These are phyloP conservation scores for Biscutella auriculata DNA, from an alignment of 441 rosid species.

Conservation along the genomic window DNA sequence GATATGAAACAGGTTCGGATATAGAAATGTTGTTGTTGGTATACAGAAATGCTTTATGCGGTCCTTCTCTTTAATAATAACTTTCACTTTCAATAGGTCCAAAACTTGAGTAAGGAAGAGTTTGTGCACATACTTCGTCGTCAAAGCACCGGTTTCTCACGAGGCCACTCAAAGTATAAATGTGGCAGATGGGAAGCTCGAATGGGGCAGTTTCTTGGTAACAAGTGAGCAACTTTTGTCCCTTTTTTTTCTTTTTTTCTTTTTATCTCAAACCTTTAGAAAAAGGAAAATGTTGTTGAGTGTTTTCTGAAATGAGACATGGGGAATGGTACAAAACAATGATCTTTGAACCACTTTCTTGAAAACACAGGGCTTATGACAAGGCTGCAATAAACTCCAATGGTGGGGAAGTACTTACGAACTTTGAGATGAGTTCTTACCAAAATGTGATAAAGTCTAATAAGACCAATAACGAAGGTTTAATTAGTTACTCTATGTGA, in stretches of 20 bases:
- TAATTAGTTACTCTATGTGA: too few species aligned
- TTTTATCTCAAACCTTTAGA: neutral
- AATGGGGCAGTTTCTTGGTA: slow-evolving; percentile 89
- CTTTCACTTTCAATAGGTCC: slow-evolving; percentile 34
- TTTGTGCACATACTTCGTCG: slow-evolving; percentile 87
- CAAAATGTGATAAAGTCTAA: slow-evolving; percentile 41
- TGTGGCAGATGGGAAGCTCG: slow-evolving; percentile 97
- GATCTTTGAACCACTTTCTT: slow-evolving; percentile 24
- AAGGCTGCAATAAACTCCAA: slow-evolving; percentile 74
- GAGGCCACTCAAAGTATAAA: slow-evolving; percentile 84
- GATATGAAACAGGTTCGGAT: slow-evolving; percentile 63
- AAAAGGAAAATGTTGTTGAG: too few species aligned
- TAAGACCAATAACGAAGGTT: slow-evolving; percentile 34
- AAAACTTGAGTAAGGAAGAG: slow-evolving; percentile 65
- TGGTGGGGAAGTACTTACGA: slow-evolving; percentile 59
- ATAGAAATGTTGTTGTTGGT: neutral
- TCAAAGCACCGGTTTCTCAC: slow-evolving; percentile 79
- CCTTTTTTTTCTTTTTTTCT: too few species aligned
- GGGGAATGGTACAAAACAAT: too few species aligned
- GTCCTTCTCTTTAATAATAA: neutral
- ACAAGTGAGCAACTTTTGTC: slow-evolving; percentile 56
- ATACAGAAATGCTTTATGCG: too few species aligned
- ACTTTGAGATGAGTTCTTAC: slow-evolving; percentile 59
- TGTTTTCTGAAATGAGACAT: slow-evolving; percentile 22
- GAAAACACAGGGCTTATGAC: slow-evolving; percentile 80